phyloP scores from a whole-genome alignment of 2,329 filamentous ascomycete genomes.

The Bipolaris sorokiniana region DNA sequence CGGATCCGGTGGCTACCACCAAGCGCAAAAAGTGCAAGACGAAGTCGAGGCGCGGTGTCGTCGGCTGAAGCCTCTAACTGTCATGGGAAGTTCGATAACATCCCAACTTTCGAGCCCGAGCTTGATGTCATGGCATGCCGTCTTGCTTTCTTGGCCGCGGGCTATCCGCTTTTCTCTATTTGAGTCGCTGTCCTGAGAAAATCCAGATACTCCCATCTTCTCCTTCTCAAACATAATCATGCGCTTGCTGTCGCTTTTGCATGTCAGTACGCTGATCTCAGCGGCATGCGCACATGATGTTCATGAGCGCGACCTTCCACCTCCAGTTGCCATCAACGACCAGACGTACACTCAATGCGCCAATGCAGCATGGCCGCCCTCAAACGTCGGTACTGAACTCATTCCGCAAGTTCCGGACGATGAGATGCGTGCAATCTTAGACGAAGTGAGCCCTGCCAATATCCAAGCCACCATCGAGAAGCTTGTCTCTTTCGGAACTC shows the following conservation, averaged over 20 bases:
- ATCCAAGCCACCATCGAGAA: constrained; percentile 60
- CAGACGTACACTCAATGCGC: constrained; percentile 42
- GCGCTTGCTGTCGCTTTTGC: constrained; percentile 22
- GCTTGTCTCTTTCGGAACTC: constrained; percentile 63
- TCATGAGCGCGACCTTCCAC: constrained; percentile 35
- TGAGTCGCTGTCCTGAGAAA: constrained; percentile 1
- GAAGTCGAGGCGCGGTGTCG: constrained; percentile 12
- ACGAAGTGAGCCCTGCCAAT: constrained; percentile 51
- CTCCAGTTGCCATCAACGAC: constrained; percentile 41
- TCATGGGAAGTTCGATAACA: constrained; percentile 34
- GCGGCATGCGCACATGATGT: constrained; percentile 34
- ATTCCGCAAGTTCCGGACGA: constrained; percentile 51
- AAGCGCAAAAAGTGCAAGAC: constrained; percentile 14
- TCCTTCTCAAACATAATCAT: constrained; percentile 19
- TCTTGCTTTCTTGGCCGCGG: not conserved
- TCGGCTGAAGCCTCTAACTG: constrained; percentile 28
- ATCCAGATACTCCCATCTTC: not conserved
- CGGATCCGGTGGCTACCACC: constrained; percentile 30
- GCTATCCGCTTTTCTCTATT: constrained; percentile 12
- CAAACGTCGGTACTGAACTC: constrained; percentile 46
- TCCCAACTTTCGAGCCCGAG: constrained; percentile 11
- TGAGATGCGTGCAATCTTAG: constrained; percentile 50
- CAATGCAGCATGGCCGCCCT: constrained; percentile 52
- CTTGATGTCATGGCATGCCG: constrained; percentile 7
- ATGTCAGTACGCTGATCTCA: constrained; percentile 24